Percentiles rank a stretch among this genome's conserved stretches.
phyloP scores from a whole-genome alignment of 2,329 filamentous ascomycete genomes.

The Golovinomyces cichoracearum region DNA sequence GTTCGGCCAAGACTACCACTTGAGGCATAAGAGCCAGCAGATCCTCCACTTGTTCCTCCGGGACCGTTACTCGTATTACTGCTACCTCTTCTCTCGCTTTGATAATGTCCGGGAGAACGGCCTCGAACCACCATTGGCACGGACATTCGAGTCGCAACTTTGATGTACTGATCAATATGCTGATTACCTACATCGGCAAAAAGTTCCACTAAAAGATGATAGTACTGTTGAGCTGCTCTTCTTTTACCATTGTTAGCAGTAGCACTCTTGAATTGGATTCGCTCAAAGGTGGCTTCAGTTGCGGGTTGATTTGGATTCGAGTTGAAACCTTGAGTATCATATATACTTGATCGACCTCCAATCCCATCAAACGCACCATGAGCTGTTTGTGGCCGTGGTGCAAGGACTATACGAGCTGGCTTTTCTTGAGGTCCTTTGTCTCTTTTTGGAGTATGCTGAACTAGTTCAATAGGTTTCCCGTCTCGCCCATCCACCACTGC shows the following conservation, averaged over 20 bases:
- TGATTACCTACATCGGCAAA: slow-evolving; percentile 26
- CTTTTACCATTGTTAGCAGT: slow-evolving; percentile 53
- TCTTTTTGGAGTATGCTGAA: slow-evolving; percentile 50
- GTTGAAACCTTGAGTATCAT: slow-evolving; percentile 7
- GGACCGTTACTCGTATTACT: slow-evolving; percentile 28
- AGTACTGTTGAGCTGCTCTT: slow-evolving; percentile 46
- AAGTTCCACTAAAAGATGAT: slow-evolving; percentile 43
- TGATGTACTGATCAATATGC: slow-evolving; percentile 23
- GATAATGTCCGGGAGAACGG: slow-evolving; percentile 36
- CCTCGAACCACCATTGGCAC: slow-evolving; percentile 41
- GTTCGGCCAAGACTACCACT: slow-evolving; percentile 8
- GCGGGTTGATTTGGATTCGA: slow-evolving; percentile 11
- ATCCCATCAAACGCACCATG: slow-evolving; percentile 7
- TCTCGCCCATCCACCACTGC: slow-evolving; percentile 36
- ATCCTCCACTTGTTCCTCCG: slow-evolving; percentile 10
- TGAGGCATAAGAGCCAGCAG: slow-evolving; percentile 12
- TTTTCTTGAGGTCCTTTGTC: slow-evolving; percentile 43
- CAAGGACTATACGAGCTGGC: slow-evolving; percentile 22
- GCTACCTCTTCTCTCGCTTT: slow-evolving; percentile 24
- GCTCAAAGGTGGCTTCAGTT: slow-evolving; percentile 28
- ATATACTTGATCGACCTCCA: slow-evolving; percentile 5
- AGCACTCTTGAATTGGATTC: slow-evolving; percentile 51
- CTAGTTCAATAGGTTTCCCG: slow-evolving; percentile 41
- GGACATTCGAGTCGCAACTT: slow-evolving; percentile 31
- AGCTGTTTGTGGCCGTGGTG: slow-evolving; percentile 11